Evolutionary conservation across 441 rosid genomes (phyloP).

Genomic region (Corymbia citriodora): DNA sequence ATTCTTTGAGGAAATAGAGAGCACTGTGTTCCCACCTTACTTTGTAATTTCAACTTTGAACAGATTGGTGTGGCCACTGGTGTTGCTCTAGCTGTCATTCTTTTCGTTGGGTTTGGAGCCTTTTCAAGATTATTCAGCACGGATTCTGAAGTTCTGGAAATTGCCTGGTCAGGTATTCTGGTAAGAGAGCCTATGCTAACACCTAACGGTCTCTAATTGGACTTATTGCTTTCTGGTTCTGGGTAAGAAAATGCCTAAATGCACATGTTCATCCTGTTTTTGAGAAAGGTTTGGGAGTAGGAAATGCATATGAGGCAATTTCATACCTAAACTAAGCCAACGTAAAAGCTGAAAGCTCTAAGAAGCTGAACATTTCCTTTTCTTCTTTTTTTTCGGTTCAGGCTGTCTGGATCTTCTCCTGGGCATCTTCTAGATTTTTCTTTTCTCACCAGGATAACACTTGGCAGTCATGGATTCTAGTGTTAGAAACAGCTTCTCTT

Average conservation of each 20-base stretch:
- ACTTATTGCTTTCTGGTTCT: neutral
- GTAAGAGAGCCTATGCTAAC: conserved; percentile 29
- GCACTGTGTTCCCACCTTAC: neutral
- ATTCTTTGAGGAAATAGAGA: neutral
- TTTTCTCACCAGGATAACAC: neutral
- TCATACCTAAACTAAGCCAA: neutral
- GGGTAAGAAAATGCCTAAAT: neutral
- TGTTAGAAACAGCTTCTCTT: neutral
- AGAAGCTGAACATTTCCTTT: neutral
- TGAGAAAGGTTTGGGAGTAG: no score
- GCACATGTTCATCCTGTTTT: neutral
- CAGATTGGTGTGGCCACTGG: conserved; percentile 86
- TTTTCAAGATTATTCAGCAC: conserved; percentile 67
- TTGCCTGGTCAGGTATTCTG: conserved; percentile 70
- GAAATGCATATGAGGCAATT: neutral
- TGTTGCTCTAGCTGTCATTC: conserved; percentile 53
- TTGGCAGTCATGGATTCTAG: neutral
- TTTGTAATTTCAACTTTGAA: conserved; percentile 7
- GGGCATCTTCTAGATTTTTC: neutral
- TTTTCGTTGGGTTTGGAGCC: conserved; percentile 69
- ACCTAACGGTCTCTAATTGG: neutral
- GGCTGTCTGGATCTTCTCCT: neutral
- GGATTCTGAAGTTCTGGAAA: conserved; percentile 72
- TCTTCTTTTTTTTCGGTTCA: neutral
- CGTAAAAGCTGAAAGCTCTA: neutral